Percentiles rank a stretch among this genome's conserved stretches.
Evolutionary conservation across 2,329 filamentous ascomycete species (phyloP).

Genomic region (Cladosporium sp.): DNA sequence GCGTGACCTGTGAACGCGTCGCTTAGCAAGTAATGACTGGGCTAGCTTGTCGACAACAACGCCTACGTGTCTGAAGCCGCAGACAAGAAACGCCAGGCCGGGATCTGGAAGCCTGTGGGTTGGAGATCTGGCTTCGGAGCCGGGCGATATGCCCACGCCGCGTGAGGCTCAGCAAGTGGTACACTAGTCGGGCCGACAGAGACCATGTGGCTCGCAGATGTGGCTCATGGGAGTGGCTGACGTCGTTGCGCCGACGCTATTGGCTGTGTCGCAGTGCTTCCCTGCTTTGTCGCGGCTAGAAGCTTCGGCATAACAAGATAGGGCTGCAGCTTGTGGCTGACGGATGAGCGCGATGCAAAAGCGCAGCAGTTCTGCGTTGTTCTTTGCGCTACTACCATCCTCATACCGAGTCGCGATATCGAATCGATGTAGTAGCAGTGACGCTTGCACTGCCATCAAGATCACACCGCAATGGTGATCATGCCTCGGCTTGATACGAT

Average conservation of each 20-base stretch:
- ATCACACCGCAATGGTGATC: background rate
- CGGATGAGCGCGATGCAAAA: constrained; percentile 6
- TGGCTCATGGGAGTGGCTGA: background rate
- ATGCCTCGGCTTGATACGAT: background rate
- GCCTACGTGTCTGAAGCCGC: background rate
- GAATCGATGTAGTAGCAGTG: background rate
- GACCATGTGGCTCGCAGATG: background rate
- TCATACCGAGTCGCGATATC: background rate
- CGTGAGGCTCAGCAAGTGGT: background rate
- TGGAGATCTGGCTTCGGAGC: constrained; percentile 1
- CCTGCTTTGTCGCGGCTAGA: constrained; percentile 5
- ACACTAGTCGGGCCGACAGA: constrained; percentile 10
- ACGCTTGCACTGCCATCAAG: background rate
- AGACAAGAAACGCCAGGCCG: background rate
- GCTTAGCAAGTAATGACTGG: background rate
- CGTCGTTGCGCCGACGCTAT: background rate
- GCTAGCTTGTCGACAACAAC: background rate
- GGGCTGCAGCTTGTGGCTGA: constrained; percentile 18
- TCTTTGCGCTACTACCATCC: background rate
- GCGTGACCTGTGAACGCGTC: background rate
- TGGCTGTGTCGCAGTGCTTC: background rate
- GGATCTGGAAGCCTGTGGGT: background rate
- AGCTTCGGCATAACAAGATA: background rate
- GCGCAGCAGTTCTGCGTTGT: constrained; percentile 8
- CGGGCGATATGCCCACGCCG: constrained; percentile 3